phyloP scores from a whole-genome alignment of 805 yeast genomes.

The Zygosaccharomyces bailii region DNA sequence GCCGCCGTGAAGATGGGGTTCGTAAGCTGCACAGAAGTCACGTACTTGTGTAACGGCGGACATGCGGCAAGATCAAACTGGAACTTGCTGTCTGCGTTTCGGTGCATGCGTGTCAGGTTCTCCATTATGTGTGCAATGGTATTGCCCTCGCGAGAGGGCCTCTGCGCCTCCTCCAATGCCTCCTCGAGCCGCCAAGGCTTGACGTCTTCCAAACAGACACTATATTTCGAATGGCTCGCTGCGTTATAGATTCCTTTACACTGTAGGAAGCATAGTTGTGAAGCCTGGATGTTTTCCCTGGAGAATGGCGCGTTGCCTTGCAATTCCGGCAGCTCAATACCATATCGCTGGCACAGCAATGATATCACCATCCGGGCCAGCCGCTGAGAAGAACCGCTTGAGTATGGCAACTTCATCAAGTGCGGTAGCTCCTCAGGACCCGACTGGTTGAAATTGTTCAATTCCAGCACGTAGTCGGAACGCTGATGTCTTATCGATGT shows the following conservation, averaged over 20 bases:
- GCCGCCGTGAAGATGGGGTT: constrained; percentile 20
- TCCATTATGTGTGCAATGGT: constrained; percentile 17
- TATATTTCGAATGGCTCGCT: constrained; percentile 4
- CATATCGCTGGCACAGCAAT: constrained; percentile 20
- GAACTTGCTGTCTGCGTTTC: constrained; percentile 15
- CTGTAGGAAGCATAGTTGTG: constrained; percentile 21
- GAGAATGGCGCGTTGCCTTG: constrained; percentile 9
- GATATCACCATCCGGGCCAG: constrained; percentile 24
- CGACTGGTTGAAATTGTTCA: constrained; percentile 21
- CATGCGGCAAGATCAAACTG: constrained; percentile 15
- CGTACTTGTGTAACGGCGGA: not conserved
- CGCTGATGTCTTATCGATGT: constrained; percentile 18
- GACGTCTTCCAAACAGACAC: constrained; percentile 16
- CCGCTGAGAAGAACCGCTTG: constrained; percentile 14
- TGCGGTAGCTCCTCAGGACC: constrained; percentile 13
- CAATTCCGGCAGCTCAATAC: constrained; percentile 18
- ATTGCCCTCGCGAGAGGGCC: constrained; percentile 4
- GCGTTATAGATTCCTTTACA: constrained; percentile 19
- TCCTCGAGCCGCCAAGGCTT: constrained; percentile 14
- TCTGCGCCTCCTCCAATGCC: constrained; percentile 1
- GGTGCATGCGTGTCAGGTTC: constrained; percentile 20
- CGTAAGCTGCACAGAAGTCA: not conserved
- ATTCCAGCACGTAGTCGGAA: constrained; percentile 14
- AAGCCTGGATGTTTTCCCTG: constrained; percentile 20
- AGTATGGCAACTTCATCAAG: constrained; percentile 17